These are phyloP conservation scores for Pseudofabraea citricarpa DNA, from an alignment of 2,329 filamentous ascomycete genomes.

Conservation along the genomic window DNA sequence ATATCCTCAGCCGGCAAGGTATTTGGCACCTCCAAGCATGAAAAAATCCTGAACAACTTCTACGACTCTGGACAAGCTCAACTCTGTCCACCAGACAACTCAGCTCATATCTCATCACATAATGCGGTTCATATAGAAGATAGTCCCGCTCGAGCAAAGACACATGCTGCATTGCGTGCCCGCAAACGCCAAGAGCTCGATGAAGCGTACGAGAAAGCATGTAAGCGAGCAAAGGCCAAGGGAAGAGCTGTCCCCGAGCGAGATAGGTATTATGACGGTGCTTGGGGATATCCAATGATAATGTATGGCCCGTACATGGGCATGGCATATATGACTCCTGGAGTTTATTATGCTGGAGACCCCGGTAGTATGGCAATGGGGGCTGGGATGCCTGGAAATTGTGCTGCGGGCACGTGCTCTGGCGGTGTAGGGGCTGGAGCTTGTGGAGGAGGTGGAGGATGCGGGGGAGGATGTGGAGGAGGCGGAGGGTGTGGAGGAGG, in stretches of 20 bases:
- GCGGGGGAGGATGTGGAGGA: constrained; percentile 36
- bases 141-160: constrained; percentile 16
- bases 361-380: constrained; percentile 32
- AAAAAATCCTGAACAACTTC: constrained; percentile 42
- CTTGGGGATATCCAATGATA: constrained; percentile 45
- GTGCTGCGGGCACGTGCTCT: constrained; percentile 44
- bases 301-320: constrained; percentile 44
- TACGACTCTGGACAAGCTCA: constrained; percentile 42
- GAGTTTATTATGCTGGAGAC: constrained; percentile 41
- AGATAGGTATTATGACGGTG: constrained; percentile 40
- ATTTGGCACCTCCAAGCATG: constrained; percentile 40
- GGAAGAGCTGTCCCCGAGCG: constrained; percentile 41
- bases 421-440: constrained; percentile 32
- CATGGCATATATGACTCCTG: constrained; percentile 34
- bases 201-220: constrained; percentile 50
- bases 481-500: constrained; percentile 32
- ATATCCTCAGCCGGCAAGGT: constrained; percentile 40
- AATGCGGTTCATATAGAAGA: constrained; percentile 49
- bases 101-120: constrained; percentile 69
- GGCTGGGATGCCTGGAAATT: constrained; percentile 34
- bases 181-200: constrained; percentile 40
- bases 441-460: constrained; percentile 30
- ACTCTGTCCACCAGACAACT: constrained; percentile 49
- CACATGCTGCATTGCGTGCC: constrained; percentile 19
- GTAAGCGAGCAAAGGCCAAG: constrained; percentile 43